Base-by-base conservation (phyloP, 2,329 filamentous ascomycete species). In the Lachnellula hyalina region DNA sequence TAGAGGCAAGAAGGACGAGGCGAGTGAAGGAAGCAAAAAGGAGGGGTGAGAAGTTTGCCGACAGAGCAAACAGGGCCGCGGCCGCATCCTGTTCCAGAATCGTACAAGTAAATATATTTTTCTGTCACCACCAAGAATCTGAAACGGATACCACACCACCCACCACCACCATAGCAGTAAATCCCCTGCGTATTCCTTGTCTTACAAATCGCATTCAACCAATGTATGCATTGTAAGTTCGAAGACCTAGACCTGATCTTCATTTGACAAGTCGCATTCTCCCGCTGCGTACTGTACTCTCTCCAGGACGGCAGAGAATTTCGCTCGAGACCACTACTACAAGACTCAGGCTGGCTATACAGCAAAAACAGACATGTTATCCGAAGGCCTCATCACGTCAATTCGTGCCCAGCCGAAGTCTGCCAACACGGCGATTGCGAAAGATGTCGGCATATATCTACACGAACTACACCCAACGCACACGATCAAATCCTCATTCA, bases 401-500 rank as follows among this genome's bases (percentile, higher is more conserved):
- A 75, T 84, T 58, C 76, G 76, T 53, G 83, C 82, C 23, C 76
- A 79, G 46, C 81, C 78, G 4, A 70, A 84, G 55, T 73, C 80
- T 57, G 79, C 83, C 65, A 85, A 84, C 67, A 85, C 83, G 2
- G 78, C 82, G 60, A 76, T 85, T 51, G 77, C 81, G 54, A 85
- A 93, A 72, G 91, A 96, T 73, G 86, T 90, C 49, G 90, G 89
- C 65, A 90, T 97, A 68, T 94, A 95, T 73, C 73, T 89, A 53
- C 89, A 96, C 72, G 85, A 90, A 60, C 81, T 91, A 64, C 87
- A 90, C 65, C 92, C 92, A 41, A 80, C 86, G 52, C 82, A 86
- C 60, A 80, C 83, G n/a, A 82, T 91, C 68, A 86, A 87, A 66
- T 77, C 84, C 59, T 81, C 86, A 47, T 92, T 94, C 79, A 97